These are phyloP conservation scores for Olyra latifolia DNA, from an alignment of 176 grass and related monocot species.

Conservation along the genomic window DNA sequence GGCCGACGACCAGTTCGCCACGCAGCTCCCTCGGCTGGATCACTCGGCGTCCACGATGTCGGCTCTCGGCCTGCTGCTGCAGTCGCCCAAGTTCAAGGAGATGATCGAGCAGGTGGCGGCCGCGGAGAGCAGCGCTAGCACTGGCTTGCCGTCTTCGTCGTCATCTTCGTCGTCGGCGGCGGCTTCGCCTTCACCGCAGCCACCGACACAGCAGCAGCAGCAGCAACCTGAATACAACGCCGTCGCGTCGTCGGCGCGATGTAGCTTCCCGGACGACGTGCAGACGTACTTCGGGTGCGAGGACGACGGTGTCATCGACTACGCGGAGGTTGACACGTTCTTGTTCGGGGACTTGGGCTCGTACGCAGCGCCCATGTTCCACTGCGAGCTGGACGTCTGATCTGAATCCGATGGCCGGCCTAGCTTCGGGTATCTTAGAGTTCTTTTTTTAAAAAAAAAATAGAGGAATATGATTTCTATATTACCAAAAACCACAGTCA, in stretches of 20 bases:
- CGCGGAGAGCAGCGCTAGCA: not conserved
- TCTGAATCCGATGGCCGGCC: not conserved
- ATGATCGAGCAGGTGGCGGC: conserved; percentile 38
- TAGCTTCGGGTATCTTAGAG: too few species aligned
- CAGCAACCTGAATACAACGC: not conserved
- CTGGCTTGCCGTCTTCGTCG: not conserved
- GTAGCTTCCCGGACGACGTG: conserved; percentile 76
- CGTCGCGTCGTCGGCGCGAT: not conserved
- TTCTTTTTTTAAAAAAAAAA: too few species aligned
- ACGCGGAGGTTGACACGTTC: conserved; percentile 44
- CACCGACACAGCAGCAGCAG: not conserved
- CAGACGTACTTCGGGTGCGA: conserved; percentile 61
- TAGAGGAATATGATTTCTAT: too few species aligned
- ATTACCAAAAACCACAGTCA: too few species aligned
- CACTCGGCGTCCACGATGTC: not conserved
- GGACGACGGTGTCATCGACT: not conserved
- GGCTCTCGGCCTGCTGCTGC: conserved; percentile 30
- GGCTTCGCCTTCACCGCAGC: not conserved
- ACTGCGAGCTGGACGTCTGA: conserved; percentile 49
- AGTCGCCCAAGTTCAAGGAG: conserved; percentile 54
- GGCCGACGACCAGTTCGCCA: not conserved
- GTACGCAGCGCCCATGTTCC: conserved; percentile 62
- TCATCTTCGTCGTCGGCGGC: not conserved
- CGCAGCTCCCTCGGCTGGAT: not conserved
- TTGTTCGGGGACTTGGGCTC: conserved; percentile 53